Evolutionary conservation across 257 asterid species (phyloP).

Genomic region (Fraxinus anomala): DNA sequence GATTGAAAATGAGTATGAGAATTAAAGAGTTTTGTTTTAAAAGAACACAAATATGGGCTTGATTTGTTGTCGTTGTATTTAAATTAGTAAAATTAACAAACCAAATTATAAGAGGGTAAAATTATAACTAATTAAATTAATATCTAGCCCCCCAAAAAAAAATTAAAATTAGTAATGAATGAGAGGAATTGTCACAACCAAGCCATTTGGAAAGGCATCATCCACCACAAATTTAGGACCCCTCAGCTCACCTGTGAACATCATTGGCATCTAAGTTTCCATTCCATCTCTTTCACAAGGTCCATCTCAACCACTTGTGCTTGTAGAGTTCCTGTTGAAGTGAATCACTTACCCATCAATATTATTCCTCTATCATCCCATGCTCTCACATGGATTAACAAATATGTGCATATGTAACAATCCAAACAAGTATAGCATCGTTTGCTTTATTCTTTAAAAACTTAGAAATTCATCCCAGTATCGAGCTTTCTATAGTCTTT

Average conservation of each 20-base stretch:
- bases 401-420: neutral
- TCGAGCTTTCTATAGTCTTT: no score
- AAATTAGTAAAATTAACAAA: neutral
- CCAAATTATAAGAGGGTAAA: neutral
- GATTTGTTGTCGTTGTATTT: no score
- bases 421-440: neutral
- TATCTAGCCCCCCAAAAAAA: neutral
- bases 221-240: neutral
- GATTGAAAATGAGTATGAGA: no score
- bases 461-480: no score
- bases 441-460: no score
- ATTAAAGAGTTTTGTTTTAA: no score
- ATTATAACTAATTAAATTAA: neutral
- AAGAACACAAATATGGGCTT: no score
- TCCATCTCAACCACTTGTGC: conserved; percentile 37
- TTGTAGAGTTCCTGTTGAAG: conserved; percentile 22
- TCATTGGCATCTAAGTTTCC: conserved; percentile 31
- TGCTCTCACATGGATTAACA: neutral
- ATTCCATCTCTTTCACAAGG: conserved; percentile 31
- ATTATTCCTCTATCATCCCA: neutral
- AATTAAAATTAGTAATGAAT: conserved; percentile 22
- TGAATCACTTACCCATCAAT: conserved; percentile 21
- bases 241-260: conserved; percentile 29
- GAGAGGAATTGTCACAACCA: conserved; percentile 31
- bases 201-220: conserved; percentile 15